Conservation (phyloP, 495 filamentous ascomycete genomes). For the Viridothelium virens region DNA sequence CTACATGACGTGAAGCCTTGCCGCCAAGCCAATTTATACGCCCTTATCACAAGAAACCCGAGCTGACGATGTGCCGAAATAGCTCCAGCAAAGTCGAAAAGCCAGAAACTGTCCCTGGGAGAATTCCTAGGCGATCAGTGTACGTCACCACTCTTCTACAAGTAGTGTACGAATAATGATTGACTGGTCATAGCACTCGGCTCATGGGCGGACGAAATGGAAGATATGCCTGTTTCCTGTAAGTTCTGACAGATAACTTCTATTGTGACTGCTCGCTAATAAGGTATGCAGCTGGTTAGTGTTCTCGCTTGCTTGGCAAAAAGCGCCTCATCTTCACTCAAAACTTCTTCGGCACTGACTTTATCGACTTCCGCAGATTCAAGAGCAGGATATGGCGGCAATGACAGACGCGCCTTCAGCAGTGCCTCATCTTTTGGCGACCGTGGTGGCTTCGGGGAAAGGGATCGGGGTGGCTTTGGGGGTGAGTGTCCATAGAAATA, state of each 20-base stretch:
- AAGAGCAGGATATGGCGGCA: not conserved
- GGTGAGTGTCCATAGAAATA: not conserved
- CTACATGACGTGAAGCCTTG: not conserved
- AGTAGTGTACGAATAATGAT: slow-evolving; percentile 11
- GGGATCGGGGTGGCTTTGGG: not conserved
- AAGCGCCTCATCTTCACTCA: not conserved
- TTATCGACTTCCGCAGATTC: not conserved
- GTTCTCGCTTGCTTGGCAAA: not conserved
- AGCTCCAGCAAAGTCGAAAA: slow-evolving; percentile 81
- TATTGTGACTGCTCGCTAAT: not conserved
- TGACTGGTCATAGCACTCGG: slow-evolving; percentile 57
- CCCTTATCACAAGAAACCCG: slow-evolving; percentile 10
- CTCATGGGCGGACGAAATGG: slow-evolving; percentile 98
- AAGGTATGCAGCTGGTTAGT: slow-evolving; percentile 26
- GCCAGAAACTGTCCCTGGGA: slow-evolving; percentile 89
- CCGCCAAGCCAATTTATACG: not conserved
- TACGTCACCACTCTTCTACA: slow-evolving; percentile 37
- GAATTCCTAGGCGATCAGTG: slow-evolving; percentile 82
- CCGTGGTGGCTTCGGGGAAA: not conserved
- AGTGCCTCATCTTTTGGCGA: slow-evolving; percentile 4
- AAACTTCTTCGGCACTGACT: not conserved
- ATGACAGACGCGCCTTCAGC: slow-evolving; percentile 18
- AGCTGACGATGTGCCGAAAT: slow-evolving; percentile 26
- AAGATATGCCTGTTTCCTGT: slow-evolving; percentile 69
- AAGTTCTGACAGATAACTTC: slow-evolving; percentile 37